These are phyloP conservation scores for Mycena pura DNA, from an alignment of 768 basidiomycete species.

Conservation along the genomic window DNA sequence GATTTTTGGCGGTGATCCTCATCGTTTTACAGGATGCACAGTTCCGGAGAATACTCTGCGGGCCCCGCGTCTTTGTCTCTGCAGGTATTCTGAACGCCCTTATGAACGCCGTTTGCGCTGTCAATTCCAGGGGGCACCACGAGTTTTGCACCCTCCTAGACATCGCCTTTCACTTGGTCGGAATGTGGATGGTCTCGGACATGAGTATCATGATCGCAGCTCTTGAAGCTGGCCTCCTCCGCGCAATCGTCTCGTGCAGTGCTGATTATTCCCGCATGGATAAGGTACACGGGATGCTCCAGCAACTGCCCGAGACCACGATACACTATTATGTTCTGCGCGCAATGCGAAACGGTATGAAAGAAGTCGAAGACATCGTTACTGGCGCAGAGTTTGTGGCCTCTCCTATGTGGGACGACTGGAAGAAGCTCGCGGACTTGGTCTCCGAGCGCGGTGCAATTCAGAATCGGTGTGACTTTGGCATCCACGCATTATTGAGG, in stretches of 20 bases:
- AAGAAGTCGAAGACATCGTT: background rate
- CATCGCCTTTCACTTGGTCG: background rate
- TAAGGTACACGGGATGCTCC: background rate
- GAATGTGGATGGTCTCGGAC: background rate
- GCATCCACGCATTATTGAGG: background rate
- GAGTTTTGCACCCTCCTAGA: background rate
- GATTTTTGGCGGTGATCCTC: background rate
- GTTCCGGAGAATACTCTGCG: background rate
- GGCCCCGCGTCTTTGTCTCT: background rate
- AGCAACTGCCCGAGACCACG: background rate
- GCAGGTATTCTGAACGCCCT: background rate
- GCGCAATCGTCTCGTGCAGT: background rate
- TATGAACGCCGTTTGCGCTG: background rate
- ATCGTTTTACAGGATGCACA: background rate
- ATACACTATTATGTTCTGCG: slow-evolving; percentile 10
- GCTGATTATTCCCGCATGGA: background rate
- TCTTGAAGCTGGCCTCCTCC: background rate
- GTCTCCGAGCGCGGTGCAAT: background rate
- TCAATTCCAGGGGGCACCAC: background rate
- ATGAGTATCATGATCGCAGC: background rate
- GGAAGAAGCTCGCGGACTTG: background rate
- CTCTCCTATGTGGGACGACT: slow-evolving; percentile 3
- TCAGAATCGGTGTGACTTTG: background rate
- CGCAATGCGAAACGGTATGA: background rate
- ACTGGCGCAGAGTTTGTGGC: background rate